phyloP scores from a whole-genome alignment of 2,329 filamentous ascomycete species.

The Escovopsis weberi region DNA sequence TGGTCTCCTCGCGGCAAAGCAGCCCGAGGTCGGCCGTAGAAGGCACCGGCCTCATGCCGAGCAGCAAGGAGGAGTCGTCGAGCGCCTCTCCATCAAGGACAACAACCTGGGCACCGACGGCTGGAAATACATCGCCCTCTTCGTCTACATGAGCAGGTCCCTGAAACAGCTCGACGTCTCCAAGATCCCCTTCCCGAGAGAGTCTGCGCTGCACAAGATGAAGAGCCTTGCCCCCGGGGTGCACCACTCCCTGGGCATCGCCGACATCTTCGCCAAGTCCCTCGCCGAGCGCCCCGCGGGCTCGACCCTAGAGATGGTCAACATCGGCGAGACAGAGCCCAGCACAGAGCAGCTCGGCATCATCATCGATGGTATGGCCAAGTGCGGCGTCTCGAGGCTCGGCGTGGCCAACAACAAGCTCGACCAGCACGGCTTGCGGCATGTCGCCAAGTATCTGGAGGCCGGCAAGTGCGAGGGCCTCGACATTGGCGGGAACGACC shows the following conservation, averaged over 20 bases:
- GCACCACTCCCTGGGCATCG: conserved; percentile 20
- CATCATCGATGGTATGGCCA: conserved; percentile 69
- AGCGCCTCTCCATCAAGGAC: conserved; percentile 78
- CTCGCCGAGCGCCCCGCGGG: conserved; percentile 66
- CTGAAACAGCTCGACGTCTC: conserved; percentile 79
- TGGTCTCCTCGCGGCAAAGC: conserved; percentile 68
- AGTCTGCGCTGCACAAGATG: conserved; percentile 16
- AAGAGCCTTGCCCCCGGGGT: conserved; percentile 18
- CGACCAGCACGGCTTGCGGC: conserved; percentile 55
- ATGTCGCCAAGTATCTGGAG: conserved; percentile 63
- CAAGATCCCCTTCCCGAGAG: conserved; percentile 59
- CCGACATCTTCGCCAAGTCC: conserved; percentile 58
- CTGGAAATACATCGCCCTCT: conserved; percentile 83
- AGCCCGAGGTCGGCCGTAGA: conserved; percentile 40
- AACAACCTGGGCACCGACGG: conserved; percentile 80
- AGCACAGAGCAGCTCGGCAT: conserved; percentile 55
- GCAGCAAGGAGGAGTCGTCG: conserved; percentile 57
- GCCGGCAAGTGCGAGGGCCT: conserved; percentile 72
- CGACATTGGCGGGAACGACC: conserved; percentile 75
- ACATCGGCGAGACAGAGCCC: conserved; percentile 66
- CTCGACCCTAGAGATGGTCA: conserved; percentile 63
- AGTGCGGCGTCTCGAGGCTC: conserved; percentile 63
- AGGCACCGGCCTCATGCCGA: conserved; percentile 28
- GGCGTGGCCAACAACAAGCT: conserved; percentile 75
- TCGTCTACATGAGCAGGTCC: conserved; percentile 78